Evolutionary conservation across 2,329 filamentous ascomycete species (phyloP), one percentile per base, ranked within the genome.

Genomic region (Fusarium brachygibbosum): DNA sequence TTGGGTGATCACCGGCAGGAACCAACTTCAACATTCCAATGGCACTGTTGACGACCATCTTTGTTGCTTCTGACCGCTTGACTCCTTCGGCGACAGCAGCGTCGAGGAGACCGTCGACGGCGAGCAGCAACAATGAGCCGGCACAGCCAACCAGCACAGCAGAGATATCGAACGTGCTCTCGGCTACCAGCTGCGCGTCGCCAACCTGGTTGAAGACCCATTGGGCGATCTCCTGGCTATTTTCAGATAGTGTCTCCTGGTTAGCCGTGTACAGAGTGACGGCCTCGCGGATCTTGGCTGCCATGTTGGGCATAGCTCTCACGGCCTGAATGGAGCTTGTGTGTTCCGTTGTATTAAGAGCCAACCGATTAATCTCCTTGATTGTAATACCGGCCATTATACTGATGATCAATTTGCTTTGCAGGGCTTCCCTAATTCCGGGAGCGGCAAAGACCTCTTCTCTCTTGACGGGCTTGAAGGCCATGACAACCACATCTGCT

Each of bases 51-150:
- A 64, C 45, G 2, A 51, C 60, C 55, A 64, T 59, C 19, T 55
- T 59, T n/a, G 29, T 45, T 2, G 44, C 56, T 17, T 64, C 60
- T 3, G 60, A 16, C 11, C 60, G 48, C 29, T 64, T 64, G 7
- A 64, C 60, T 7, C 60, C 60, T 41, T 64, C 60, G 13, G 60
- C 60, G 35, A 64, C 60, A 23, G 60, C 60, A 23, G 60, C 60
- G 21, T 64, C 60, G 16, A 64, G 37, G 16, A 64, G 49, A 3
- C 60, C 60, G 29, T 64, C 60, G n/a, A 59, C 37, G 32, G 60
- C 60, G 14, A 64, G 37, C 42, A 64, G 21, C 11, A 64, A 21
- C 5, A 64, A 23, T 13, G 60, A 64, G 13, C 60, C 60, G 9
- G 60, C 55, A 29, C 60, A 64, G 25, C 60, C 60, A n/a, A 64